Evolutionary conservation across 805 yeast genomes (phyloP).

Genomic region (Yamadazyma takamatsuzukensis): DNA sequence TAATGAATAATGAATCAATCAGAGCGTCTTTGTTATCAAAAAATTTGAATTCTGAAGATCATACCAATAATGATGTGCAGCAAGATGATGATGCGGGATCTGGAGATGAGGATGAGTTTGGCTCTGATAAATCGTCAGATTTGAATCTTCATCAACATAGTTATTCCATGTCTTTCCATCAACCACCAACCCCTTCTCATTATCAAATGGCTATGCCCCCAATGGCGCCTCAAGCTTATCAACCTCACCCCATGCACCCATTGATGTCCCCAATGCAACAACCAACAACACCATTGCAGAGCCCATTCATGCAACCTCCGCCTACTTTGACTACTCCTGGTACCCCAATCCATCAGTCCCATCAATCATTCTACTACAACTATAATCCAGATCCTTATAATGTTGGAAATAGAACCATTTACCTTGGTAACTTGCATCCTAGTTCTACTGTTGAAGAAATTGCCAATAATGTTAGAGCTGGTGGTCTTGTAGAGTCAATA

Average conservation of each 20-base stretch:
- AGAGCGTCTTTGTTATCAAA: too few relatives aligned
- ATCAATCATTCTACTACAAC: constrained; percentile 3
- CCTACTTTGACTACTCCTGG: constrained; percentile 6
- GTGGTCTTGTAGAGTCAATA: constrained; percentile 67
- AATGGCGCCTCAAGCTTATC: constrained; percentile 1
- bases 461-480: constrained; percentile 68
- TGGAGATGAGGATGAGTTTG: constrained; percentile 4
- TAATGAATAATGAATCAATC: constrained; percentile 5
- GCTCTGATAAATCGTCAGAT: constrained; percentile 1
- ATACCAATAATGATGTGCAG: constrained; percentile 1
- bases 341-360: constrained; percentile 9
- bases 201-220: constrained; percentile 2
- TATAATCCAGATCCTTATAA: constrained; percentile 28
- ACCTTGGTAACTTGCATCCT: constrained; percentile 63
- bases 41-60: constrained; percentile 1
- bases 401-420: constrained; percentile 62
- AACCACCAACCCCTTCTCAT: constrained; percentile 2
- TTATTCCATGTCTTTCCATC: neutral
- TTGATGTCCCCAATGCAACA: constrained; percentile 1
- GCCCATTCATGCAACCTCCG: constrained; percentile 2
- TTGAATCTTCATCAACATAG: neutral
- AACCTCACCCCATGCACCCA: neutral
- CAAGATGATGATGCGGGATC: constrained; percentile 5
- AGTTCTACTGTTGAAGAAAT: constrained; percentile 67
- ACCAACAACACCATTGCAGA: constrained; percentile 1